Evolutionary conservation across 306 rosid species (phyloP).

Genomic region (Sechiopsis laciniata): DNA sequence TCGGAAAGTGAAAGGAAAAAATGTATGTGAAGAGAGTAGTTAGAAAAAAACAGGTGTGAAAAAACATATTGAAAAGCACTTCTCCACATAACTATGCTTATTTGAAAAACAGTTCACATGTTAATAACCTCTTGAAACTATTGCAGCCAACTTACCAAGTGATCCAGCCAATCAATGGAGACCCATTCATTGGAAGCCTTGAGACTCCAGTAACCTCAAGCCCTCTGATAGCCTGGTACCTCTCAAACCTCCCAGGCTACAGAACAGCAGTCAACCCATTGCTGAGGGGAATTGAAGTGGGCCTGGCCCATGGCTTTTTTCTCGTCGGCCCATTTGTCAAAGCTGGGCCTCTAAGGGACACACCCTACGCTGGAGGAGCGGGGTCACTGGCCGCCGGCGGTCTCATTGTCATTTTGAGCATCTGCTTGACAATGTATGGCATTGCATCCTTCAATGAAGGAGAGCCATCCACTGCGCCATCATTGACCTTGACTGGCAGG

Average conservation of each 20-base stretch:
- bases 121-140: background rate
- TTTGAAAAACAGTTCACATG: background rate
- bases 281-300: slow-evolving; percentile 79
- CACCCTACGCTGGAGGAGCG: slow-evolving; percentile 53
- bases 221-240: slow-evolving; percentile 89
- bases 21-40: too few relatives aligned
- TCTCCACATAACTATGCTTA: background rate
- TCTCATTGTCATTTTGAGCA: slow-evolving; percentile 72
- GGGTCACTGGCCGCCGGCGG: slow-evolving; percentile 88
- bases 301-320: slow-evolving; percentile 77
- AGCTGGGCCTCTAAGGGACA: slow-evolving; percentile 84
- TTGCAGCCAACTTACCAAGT: slow-evolving; percentile 77
- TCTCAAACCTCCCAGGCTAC: slow-evolving; percentile 91
- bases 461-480: slow-evolving; percentile 77
- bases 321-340: slow-evolving; percentile 92
- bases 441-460: slow-evolving; percentile 82
- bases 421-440: slow-evolving; percentile 72
- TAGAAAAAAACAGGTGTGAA: too few relatives aligned
- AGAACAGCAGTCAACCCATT: slow-evolving; percentile 90
- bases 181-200: slow-evolving; percentile 94
- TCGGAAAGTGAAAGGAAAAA: too few relatives aligned
- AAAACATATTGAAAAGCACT: background rate
- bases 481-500: slow-evolving; percentile 73
- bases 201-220: slow-evolving; percentile 97
- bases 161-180: slow-evolving; percentile 90